These are phyloP conservation scores for Mortierella polycephala DNA, from an alignment of 371 early-diverging fungal genomes.

Conservation along the genomic window DNA sequence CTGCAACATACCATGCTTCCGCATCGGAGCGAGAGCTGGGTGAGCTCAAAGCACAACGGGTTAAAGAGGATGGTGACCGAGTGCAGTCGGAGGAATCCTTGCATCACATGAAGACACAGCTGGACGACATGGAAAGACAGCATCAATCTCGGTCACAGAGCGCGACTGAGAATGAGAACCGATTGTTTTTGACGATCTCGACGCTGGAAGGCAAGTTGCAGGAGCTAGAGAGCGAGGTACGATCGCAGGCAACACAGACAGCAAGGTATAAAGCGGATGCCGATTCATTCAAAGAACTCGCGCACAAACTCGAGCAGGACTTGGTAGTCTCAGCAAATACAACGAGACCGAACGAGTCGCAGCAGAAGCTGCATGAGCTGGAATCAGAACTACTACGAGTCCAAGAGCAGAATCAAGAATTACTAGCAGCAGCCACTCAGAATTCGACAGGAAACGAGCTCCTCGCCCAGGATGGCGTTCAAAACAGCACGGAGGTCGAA, in stretches of 20 bases:
- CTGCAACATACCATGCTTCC: background rate
- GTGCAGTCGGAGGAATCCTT: background rate
- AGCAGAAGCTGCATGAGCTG: conserved; percentile 3
- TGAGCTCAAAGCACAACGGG: background rate
- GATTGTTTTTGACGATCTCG: background rate
- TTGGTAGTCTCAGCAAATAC: background rate
- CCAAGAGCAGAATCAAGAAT: background rate
- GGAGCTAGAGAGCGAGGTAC: background rate
- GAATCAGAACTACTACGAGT: conserved; percentile 9
- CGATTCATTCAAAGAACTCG: background rate
- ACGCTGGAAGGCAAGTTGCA: background rate
- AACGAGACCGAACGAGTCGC: background rate
- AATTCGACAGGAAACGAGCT: background rate
- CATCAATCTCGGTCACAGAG: background rate
- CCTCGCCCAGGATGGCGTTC: background rate
- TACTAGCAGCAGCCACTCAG: background rate
- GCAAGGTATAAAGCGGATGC: conserved; percentile 2
- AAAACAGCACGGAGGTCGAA: conserved; percentile 1
- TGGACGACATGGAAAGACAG: background rate
- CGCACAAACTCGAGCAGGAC: conserved; percentile 10
- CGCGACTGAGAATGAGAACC: background rate
- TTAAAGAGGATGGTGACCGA: background rate
- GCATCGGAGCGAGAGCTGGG: conserved; percentile 8
- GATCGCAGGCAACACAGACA: background rate
- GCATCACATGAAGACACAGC: background rate